phyloP scores from a whole-genome alignment of 306 rosid species.

The Trichosanthes truncata region DNA sequence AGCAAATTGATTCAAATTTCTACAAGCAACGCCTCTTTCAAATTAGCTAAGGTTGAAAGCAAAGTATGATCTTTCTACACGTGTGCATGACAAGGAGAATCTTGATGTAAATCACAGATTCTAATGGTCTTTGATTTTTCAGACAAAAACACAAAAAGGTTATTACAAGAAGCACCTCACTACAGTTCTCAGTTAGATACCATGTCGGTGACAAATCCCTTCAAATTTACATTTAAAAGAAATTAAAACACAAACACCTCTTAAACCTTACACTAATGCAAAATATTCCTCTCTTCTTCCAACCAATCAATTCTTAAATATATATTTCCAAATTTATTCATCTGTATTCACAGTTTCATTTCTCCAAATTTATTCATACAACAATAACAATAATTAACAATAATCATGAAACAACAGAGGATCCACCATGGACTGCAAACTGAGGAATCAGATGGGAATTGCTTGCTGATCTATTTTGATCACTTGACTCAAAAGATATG shows the following conservation, averaged over 20 bases:
- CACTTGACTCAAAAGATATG: slow-evolving; percentile 48
- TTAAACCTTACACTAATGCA: background rate
- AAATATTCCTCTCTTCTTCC: background rate
- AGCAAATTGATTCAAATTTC: background rate
- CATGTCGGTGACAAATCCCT: background rate
- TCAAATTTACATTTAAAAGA: background rate
- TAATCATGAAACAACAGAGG: background rate
- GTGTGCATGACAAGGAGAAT: background rate
- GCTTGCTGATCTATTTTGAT: slow-evolving; percentile 25
- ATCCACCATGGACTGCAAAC: slow-evolving; percentile 8
- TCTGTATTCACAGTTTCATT: background rate
- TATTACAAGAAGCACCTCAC: background rate
- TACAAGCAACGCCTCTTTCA: background rate
- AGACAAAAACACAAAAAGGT: background rate
- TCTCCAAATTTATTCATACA: slow-evolving; percentile 1
- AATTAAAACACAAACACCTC: too few relatives aligned
- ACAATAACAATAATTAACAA: background rate
- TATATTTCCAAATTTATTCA: background rate
- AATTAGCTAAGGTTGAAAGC: background rate
- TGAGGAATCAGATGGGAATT: slow-evolving; percentile 11
- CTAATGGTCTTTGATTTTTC: background rate
- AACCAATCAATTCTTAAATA: background rate
- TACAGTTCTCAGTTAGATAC: background rate
- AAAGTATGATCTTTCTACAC: background rate
- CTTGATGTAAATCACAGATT: background rate